Percentiles rank a stretch among this genome's conserved stretches.
phyloP scores from a whole-genome alignment of 768 basidiomycete species.

The Infundibulicybe gibba region DNA sequence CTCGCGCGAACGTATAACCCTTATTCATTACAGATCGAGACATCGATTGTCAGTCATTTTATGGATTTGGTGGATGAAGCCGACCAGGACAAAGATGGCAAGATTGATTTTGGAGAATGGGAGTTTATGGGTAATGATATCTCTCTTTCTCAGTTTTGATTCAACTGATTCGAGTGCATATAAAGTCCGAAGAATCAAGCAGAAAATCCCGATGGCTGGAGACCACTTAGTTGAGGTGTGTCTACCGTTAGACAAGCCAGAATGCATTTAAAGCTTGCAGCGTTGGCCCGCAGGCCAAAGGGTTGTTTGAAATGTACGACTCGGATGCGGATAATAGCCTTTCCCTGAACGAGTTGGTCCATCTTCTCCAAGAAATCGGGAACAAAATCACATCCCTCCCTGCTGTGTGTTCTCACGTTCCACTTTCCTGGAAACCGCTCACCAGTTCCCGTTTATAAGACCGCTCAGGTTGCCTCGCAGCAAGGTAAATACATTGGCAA shows the following conservation, averaged over 20 bases:
- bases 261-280: neutral
- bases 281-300: constrained; percentile 45
- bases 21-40: constrained; percentile 66
- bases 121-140: constrained; percentile 73
- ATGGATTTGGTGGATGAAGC: constrained; percentile 87
- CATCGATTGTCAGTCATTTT: constrained; percentile 79
- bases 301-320: constrained; percentile 88
- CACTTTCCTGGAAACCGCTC: neutral
- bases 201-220: constrained; percentile 85
- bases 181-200: constrained; percentile 68
- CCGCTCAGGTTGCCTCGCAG: constrained; percentile 97
- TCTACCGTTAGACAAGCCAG: neutral
- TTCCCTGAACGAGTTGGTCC: constrained; percentile 84
- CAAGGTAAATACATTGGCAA: constrained; percentile 93
- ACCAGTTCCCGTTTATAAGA: constrained; percentile 38
- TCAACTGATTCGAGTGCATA: neutral
- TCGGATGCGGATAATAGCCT: constrained; percentile 81
- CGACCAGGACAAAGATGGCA: constrained; percentile 84
- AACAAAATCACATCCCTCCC: constrained; percentile 91
- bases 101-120: constrained; percentile 88
- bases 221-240: constrained; percentile 64
- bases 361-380: constrained; percentile 79
- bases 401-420: constrained; percentile 51
- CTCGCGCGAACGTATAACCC: neutral
- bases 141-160: constrained; percentile 1